Conservation (phyloP, 2,329 filamentous ascomycete genomes). For the Penicillium sp. region DNA sequence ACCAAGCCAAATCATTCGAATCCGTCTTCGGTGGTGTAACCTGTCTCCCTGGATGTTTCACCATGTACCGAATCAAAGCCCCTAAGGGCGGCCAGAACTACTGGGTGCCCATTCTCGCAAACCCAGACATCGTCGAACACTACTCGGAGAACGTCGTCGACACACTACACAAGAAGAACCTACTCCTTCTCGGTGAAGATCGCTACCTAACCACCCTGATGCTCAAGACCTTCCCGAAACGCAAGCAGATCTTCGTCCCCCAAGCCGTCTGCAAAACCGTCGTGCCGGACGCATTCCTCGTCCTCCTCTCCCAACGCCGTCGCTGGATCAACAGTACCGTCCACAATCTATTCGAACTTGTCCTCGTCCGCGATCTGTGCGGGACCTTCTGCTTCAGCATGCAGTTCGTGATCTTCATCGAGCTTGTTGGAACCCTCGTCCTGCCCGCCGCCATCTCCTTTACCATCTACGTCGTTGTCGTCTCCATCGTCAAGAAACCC, state of each 20-base stretch:
- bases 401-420: slow-evolving; percentile 97
- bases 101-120: slow-evolving; percentile 97
- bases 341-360: slow-evolving; percentile 96
- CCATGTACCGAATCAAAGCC: slow-evolving; percentile 99
- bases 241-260: slow-evolving; percentile 97
- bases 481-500: slow-evolving; percentile 73
- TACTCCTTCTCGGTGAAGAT: slow-evolving; percentile 88
- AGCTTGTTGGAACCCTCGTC: slow-evolving; percentile 90
- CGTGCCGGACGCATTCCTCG: slow-evolving; percentile 87
- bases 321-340: slow-evolving; percentile 99
- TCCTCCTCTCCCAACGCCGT: slow-evolving; percentile 88
- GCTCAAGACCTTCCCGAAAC: slow-evolving; percentile 97
- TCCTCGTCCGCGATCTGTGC: slow-evolving; percentile 91
- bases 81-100: slow-evolving; percentile 98
- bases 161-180: slow-evolving; percentile 95
- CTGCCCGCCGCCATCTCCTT: slow-evolving; percentile 95
- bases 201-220: slow-evolving; percentile 95
- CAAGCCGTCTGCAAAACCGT: slow-evolving; percentile 99
- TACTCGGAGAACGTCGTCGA: slow-evolving; percentile 99
- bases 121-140: slow-evolving; percentile 97
- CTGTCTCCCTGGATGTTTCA: slow-evolving; percentile 97
- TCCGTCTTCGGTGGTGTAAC: slow-evolving; percentile 98
- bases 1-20: slow-evolving; percentile 94
- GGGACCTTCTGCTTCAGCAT: slow-evolving; percentile 99
- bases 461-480: slow-evolving; percentile 90